Conservation (phyloP, 129 eudicot species). For the Saposhnikovia divaricata region DNA sequence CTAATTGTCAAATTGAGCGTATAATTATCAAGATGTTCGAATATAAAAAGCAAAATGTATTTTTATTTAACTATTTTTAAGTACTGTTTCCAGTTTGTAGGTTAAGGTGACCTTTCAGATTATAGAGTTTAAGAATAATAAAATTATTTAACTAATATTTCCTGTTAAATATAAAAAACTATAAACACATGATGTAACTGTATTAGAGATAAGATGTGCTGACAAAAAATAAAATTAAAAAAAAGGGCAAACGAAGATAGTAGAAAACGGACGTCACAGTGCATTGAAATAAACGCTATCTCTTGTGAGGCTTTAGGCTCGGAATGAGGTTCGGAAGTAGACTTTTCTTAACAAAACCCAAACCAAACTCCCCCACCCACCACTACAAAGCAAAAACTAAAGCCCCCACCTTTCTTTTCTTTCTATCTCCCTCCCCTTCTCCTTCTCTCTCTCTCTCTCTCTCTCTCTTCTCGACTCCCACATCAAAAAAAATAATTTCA, state of each 20-base stretch:
- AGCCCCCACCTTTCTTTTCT: neutral
- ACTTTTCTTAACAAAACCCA: constrained; percentile 1
- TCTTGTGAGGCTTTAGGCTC: neutral
- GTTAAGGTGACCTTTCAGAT: no score
- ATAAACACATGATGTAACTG: neutral
- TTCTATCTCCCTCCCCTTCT: no score
- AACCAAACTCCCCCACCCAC: neutral
- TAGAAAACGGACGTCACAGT: neutral
- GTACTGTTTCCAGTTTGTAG: no score
- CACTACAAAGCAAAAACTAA: neutral
- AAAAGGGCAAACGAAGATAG: neutral
- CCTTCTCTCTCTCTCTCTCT: no score
- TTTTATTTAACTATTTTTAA: no score
- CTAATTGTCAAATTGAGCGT: no score
- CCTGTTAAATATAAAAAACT: no score
- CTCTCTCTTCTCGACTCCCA: no score
- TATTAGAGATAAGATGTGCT: neutral
- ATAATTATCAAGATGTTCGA: no score
- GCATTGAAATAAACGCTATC: constrained; percentile 12
- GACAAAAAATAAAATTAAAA: neutral
- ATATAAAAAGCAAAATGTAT: no score
- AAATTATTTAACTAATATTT: no score
- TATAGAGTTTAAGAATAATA: no score
- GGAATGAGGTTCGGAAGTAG: neutral
- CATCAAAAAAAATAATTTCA: neutral